Evolutionary conservation across 2,329 filamentous ascomycete genomes (phyloP).

Genomic region (Trichoderma hamatum): DNA sequence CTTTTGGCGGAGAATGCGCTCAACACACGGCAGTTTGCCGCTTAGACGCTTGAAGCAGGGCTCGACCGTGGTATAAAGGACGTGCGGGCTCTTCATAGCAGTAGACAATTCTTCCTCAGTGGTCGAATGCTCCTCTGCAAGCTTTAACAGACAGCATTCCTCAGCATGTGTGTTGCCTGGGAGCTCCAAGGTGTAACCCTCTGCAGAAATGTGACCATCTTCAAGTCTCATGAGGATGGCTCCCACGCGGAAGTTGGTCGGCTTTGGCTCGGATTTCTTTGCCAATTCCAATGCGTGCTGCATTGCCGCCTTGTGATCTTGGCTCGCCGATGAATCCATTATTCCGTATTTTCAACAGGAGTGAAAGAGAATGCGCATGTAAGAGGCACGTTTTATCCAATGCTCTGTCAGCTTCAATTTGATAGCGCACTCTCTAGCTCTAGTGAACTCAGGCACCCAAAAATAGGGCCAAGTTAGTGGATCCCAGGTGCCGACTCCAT

Average conservation of each 20-base stretch:
- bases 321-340: conserved; percentile 36
- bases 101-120: conserved; percentile 58
- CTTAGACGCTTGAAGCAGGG: conserved; percentile 75
- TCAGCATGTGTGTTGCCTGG: conserved; percentile 95
- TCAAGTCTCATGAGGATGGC: conserved; percentile 74
- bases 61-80: conserved; percentile 91
- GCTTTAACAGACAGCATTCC: conserved; percentile 85
- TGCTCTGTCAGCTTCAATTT: not conserved
- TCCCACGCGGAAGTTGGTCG: conserved; percentile 92
- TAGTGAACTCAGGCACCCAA: conserved; percentile 4
- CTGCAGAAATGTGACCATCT: conserved; percentile 66
- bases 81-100: conserved; percentile 40
- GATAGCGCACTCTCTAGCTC: not conserved
- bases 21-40: conserved; percentile 75
- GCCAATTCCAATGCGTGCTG: conserved; percentile 75
- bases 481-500: conserved; percentile 18
- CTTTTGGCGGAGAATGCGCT: conserved; percentile 70
- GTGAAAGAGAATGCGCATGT: not conserved
- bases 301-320: conserved; percentile 60
- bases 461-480: conserved; percentile 19
- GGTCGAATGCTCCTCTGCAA: conserved; percentile 52
- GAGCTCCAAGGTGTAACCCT: conserved; percentile 89
- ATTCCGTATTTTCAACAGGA: not conserved
- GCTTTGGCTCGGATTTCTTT: conserved; percentile 76
- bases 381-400: not conserved